Percentiles rank a stretch among this genome's conserved stretches.
Conservation (phyloP, 179 eudicot genomes). For the Beta lomatogona region DNA sequence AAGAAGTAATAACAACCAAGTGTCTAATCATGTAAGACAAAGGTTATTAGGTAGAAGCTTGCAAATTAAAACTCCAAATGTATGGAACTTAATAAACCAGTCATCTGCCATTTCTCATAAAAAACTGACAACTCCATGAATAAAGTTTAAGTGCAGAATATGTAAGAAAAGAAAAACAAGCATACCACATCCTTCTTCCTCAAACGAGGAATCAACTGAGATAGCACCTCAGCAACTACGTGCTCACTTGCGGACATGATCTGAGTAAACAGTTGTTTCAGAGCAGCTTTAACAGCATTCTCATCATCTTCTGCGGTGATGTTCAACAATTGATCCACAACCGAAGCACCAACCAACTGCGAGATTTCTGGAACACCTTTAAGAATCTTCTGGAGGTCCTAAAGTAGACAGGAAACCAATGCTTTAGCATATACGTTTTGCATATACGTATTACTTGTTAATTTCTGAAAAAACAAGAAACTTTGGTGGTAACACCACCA, state of each 20-base stretch:
- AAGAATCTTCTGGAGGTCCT: conserved; percentile 75
- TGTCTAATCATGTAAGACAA: neutral
- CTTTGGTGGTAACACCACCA: neutral
- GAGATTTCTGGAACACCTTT: conserved; percentile 72
- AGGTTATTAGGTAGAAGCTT: neutral
- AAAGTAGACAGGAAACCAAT: conserved; percentile 11
- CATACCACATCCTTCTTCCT: conserved; percentile 54
- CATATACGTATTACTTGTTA: neutral
- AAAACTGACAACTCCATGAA: neutral
- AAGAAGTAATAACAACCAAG: neutral
- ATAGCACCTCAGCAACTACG: conserved; percentile 45
- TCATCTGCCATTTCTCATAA: neutral
- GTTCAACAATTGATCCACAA: conserved; percentile 46
- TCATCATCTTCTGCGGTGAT: conserved; percentile 48
- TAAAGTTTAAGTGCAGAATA: neutral
- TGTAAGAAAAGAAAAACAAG: neutral
- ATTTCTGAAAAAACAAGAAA: neutral
- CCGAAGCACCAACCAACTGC: conserved; percentile 57
- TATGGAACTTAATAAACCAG: neutral
- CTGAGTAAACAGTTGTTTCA: conserved; percentile 58
- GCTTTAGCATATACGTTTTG: neutral
- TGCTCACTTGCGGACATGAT: conserved; percentile 77
- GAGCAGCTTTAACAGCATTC: conserved; percentile 43
- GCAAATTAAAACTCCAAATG: neutral
- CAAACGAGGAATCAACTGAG: conserved; percentile 66